These are phyloP conservation scores for Microdochium nivale DNA, from an alignment of 2,329 filamentous ascomycete genomes.

Conservation along the genomic window DNA sequence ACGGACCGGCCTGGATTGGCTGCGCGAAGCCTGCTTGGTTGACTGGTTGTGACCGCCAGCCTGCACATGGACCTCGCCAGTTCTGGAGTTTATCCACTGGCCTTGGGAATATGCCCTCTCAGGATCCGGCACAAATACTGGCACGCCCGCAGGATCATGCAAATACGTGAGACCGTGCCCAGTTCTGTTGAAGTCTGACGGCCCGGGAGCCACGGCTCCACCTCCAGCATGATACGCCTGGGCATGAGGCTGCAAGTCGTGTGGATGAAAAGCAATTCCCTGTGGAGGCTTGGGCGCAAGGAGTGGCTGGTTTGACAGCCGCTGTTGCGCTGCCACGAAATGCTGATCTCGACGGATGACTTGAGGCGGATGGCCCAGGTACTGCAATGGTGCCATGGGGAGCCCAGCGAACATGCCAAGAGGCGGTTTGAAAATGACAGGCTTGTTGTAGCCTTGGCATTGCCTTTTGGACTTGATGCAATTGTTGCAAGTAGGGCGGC, in stretches of 20 bases:
- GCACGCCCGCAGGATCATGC: neutral
- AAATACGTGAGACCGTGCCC: neutral
- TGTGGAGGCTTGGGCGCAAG: constrained; percentile 44
- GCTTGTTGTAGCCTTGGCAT: constrained; percentile 78
- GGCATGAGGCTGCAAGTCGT: neutral
- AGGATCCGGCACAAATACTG: too few species aligned
- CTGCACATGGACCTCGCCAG: too few species aligned
- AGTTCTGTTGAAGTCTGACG: neutral
- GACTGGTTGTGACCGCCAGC: too few species aligned
- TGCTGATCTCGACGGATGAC: constrained; percentile 34
- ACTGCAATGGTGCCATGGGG: constrained; percentile 34
- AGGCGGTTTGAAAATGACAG: constrained; percentile 72
- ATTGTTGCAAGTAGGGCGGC: constrained; percentile 72
- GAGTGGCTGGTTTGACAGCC: constrained; percentile 7
- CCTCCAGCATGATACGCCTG: neutral
- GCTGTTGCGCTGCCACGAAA: constrained; percentile 30
- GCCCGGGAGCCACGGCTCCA: neutral
- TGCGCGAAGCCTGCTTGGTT: too few species aligned
- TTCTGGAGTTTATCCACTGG: too few species aligned
- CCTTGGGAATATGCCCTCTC: too few species aligned
- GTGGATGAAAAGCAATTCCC: neutral
- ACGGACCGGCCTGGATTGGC: too few species aligned
- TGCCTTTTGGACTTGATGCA: constrained; percentile 79
- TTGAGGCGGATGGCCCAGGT: constrained; percentile 34
- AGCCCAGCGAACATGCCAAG: constrained; percentile 48